Conservation (phyloP, 768 basidiomycete species). For the Chalciporus piperatus region DNA sequence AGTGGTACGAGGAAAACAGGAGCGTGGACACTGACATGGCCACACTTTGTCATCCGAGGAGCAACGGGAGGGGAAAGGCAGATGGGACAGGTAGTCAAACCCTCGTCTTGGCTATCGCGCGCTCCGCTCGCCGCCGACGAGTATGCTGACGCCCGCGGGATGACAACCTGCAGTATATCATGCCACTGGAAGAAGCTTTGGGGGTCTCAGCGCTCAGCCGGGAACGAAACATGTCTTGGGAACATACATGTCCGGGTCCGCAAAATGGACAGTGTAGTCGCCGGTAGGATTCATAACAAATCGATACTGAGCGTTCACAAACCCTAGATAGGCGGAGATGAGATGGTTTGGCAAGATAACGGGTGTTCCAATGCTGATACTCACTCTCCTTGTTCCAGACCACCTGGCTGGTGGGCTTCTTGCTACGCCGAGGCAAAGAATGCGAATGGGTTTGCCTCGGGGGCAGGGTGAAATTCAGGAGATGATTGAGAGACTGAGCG, state of each 20-base stretch:
- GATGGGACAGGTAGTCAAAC: constrained; percentile 83
- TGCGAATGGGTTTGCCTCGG: constrained; percentile 70
- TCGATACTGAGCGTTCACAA: constrained; percentile 94
- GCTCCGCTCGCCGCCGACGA: constrained; percentile 57
- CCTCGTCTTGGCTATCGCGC: constrained; percentile 47
- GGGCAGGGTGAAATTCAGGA: constrained; percentile 92
- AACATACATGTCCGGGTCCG: constrained; percentile 93
- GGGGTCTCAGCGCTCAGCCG: constrained; percentile 4
- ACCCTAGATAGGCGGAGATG: constrained; percentile 54
- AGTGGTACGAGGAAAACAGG: constrained; percentile 6
- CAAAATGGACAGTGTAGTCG: constrained; percentile 93
- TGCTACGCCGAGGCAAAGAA: constrained; percentile 70
- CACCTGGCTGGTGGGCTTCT: constrained; percentile 59
- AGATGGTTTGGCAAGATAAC: constrained; percentile 6
- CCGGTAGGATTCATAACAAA: constrained; percentile 93
- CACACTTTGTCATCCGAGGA: constrained; percentile 94
- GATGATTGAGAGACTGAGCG: constrained; percentile 69
- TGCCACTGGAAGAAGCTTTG: constrained; percentile 92
- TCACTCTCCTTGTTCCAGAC: constrained; percentile 92
- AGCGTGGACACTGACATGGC: constrained; percentile 69
- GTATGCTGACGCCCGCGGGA: constrained; percentile 78
- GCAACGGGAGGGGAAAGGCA: constrained; percentile 89
- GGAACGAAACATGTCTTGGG: not conserved
- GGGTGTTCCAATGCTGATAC: constrained; percentile 35
- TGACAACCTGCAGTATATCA: constrained; percentile 91